Evolutionary conservation across 1,284 basidiomycete species (phyloP).

Genomic region (Cutaneotrichosporon sp.): DNA sequence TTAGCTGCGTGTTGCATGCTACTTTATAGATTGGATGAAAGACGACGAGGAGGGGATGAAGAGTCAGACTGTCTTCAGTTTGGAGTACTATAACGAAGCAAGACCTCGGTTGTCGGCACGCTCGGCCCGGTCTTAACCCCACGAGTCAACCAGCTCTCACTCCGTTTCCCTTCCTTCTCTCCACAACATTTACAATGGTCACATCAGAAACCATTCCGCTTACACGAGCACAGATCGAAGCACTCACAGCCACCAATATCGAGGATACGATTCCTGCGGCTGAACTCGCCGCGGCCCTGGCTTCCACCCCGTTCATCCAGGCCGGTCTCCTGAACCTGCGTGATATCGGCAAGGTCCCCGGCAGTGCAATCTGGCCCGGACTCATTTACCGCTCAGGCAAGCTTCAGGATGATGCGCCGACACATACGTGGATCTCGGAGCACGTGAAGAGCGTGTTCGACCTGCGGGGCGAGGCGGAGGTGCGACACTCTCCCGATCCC

Average conservation of each 20-base stretch:
- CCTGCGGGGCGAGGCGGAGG: conserved; percentile 18
- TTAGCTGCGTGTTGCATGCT: no score
- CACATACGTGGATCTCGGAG: conserved; percentile 13
- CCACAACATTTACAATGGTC: background rate
- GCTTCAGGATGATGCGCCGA: conserved; percentile 5
- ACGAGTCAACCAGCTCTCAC: no score
- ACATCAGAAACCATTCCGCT: conserved; percentile 6
- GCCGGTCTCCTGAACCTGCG: conserved; percentile 21
- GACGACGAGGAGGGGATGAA: no score
- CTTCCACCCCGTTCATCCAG: conserved; percentile 16
- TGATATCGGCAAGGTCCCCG: conserved; percentile 20
- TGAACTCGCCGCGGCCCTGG: conserved; percentile 11
- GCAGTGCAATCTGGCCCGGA: conserved; percentile 9
- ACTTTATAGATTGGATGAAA: no score
- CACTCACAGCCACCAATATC: conserved; percentile 12
- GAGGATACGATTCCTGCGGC: background rate
- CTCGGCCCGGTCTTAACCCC: no score
- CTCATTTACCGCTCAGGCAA: conserved; percentile 17
- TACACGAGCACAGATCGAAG: conserved; percentile 9
- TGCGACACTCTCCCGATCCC: conserved; percentile 14
- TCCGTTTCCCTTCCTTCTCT: background rate
- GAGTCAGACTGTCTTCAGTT: no score
- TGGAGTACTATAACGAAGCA: no score
- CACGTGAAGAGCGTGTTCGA: conserved; percentile 19
- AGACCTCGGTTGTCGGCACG: no score